phyloP scores from a whole-genome alignment of 2,329 filamentous ascomycete species.

The Colletotrichum scovillei region DNA sequence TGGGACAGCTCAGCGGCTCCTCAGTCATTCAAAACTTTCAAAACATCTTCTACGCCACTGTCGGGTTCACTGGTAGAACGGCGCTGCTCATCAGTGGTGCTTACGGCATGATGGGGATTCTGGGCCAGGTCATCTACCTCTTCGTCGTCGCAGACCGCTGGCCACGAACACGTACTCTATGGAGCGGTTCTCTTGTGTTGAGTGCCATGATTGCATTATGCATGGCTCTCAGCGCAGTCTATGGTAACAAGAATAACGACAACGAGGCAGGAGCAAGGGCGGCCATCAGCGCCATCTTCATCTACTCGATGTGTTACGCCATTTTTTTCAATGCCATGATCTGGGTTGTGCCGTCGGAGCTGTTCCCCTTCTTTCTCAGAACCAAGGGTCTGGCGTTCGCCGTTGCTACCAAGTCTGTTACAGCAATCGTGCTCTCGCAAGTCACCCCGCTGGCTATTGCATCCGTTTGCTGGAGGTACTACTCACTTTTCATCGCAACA shows the following conservation, averaged over 20 bases:
- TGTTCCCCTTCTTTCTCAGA: constrained; percentile 43
- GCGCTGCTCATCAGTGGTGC: constrained; percentile 60
- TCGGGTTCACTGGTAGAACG: constrained; percentile 59
- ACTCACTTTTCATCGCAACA: constrained; percentile 49
- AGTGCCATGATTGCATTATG: constrained; percentile 27
- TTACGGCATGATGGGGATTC: constrained; percentile 47
- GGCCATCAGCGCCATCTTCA: constrained; percentile 50
- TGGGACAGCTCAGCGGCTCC: constrained; percentile 42
- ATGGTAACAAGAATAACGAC: constrained; percentile 31
- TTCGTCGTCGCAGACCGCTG: constrained; percentile 43
- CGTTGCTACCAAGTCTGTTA: constrained; percentile 43
- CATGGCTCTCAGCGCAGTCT: constrained; percentile 41
- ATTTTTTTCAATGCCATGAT: constrained; percentile 51
- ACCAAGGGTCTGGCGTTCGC: constrained; percentile 45
- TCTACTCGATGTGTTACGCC: constrained; percentile 49
- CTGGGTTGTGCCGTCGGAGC: constrained; percentile 47
- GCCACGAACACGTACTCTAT: constrained; percentile 38
- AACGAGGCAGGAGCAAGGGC: constrained; percentile 19
- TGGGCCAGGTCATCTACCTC: constrained; percentile 44
- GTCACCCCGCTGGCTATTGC: constrained; percentile 49
- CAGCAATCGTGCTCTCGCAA: constrained; percentile 44
- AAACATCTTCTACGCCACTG: constrained; percentile 50
- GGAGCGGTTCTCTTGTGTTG: constrained; percentile 25
- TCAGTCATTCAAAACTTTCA: constrained; percentile 48
- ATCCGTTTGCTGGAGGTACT: constrained; percentile 49